These are phyloP conservation scores for Sonneratia caseolaris DNA, from an alignment of 345 rosid species.

Conservation along the genomic window DNA sequence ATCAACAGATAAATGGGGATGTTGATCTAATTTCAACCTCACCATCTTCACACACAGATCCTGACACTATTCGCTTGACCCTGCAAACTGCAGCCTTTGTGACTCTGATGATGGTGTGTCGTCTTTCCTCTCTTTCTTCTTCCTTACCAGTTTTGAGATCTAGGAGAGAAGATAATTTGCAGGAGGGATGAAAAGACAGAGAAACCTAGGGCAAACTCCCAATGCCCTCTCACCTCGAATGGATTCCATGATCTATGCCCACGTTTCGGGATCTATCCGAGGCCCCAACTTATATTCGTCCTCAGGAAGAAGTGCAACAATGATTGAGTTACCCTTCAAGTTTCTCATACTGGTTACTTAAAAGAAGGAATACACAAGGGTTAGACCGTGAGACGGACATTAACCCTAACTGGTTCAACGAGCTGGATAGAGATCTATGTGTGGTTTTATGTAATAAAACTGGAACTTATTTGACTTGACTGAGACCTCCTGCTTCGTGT, in stretches of 20 bases:
- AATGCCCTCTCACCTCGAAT: too few species aligned
- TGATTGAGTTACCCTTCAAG: too few species aligned
- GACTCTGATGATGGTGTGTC: background rate
- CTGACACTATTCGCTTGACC: slow-evolving; percentile 2
- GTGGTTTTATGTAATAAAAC: background rate
- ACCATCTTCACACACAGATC: background rate
- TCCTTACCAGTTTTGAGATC: background rate
- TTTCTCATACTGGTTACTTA: too few species aligned
- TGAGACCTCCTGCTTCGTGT: background rate
- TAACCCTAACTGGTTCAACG: background rate
- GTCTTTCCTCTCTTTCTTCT: background rate
- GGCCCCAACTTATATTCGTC: too few species aligned
- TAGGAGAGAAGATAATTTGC: background rate
- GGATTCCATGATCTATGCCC: too few species aligned
- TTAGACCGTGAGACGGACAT: background rate
- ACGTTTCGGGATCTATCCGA: background rate
- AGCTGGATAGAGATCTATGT: background rate
- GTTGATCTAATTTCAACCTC: too few species aligned
- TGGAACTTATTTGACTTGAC: background rate
- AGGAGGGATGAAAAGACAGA: background rate
- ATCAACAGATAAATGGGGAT: too few species aligned
- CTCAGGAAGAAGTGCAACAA: background rate
- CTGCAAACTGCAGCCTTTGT: background rate
- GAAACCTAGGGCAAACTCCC: background rate
- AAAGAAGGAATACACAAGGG: background rate